Percentiles rank a stretch among this genome's conserved stretches.
These are phyloP conservation scores for Leishmania mexicana DNA, from an alignment of 208 protist genomes.

Conservation along the genomic window DNA sequence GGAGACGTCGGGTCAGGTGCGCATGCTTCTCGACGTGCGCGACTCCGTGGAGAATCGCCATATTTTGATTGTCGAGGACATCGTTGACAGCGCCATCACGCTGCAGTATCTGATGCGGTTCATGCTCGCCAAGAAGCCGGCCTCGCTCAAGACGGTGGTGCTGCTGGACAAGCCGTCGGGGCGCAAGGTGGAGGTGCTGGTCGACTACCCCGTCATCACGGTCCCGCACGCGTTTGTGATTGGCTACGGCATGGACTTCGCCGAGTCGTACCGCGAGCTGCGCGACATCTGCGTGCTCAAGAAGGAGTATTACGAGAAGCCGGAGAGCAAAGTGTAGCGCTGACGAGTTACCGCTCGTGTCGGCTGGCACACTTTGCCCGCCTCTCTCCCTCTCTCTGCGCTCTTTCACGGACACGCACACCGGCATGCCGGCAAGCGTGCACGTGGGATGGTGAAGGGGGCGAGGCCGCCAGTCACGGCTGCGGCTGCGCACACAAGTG, in stretches of 20 bases:
- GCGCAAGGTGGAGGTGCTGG: conserved; percentile 45
- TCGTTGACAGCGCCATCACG: conserved; percentile 87
- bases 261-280: conserved; percentile 80
- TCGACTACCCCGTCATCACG: conserved; percentile 74
- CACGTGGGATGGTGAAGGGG: not conserved
- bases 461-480: not conserved
- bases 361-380: not conserved
- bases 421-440: not conserved
- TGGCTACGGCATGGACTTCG: conserved; percentile 93
- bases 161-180: conserved; percentile 85
- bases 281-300: conserved; percentile 78
- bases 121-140: conserved; percentile 60
- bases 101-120: conserved; percentile 69
- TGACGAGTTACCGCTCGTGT: not conserved
- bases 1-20: conserved; percentile 79
- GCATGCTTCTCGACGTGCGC: conserved; percentile 83
- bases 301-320: conserved; percentile 59
- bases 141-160: conserved; percentile 81
- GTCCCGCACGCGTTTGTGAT: conserved; percentile 84
- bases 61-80: conserved; percentile 91
- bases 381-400: not conserved
- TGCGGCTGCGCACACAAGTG: not conserved
- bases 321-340: conserved; percentile 33
- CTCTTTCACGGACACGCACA: not conserved
- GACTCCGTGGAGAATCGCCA: conserved; percentile 73